Percentiles rank a stretch among this genome's conserved stretches.
phyloP scores from a whole-genome alignment of 2,329 filamentous ascomycete species.

The Neonectria ditissima region DNA sequence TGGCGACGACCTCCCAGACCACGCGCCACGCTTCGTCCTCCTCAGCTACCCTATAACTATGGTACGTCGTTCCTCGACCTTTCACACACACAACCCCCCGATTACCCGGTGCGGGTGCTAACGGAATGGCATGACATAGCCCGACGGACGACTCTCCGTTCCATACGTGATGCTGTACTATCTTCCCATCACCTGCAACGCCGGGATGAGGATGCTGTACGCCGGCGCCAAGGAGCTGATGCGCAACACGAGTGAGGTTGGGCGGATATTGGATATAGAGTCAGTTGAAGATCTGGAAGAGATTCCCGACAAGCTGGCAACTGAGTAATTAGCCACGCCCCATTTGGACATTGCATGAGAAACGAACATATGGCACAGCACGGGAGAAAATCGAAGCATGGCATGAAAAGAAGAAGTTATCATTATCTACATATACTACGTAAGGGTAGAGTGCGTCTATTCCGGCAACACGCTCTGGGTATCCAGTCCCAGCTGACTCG shows the following conservation, averaged over 20 bases:
- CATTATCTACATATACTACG: slow-evolving; percentile 35
- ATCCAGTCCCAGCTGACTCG: slow-evolving; percentile 72
- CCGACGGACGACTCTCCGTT: slow-evolving; percentile 85
- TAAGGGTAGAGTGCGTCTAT: slow-evolving; percentile 34
- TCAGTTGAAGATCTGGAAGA: slow-evolving; percentile 83
- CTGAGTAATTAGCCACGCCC: slow-evolving; percentile 1
- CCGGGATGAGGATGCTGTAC: slow-evolving; percentile 90
- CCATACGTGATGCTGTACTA: slow-evolving; percentile 97
- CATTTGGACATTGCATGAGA: slow-evolving; percentile 3
- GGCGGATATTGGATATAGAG: slow-evolving; percentile 86
- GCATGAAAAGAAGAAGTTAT: slow-evolving; percentile 22
- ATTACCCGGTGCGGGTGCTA: slow-evolving; percentile 18
- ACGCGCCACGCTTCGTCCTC: slow-evolving; percentile 89
- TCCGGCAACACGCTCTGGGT: slow-evolving; percentile 63
- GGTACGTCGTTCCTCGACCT: slow-evolving; percentile 61
- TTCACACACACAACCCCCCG: not conserved
- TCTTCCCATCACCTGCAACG: slow-evolving; percentile 91
- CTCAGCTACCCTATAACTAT: slow-evolving; percentile 91
- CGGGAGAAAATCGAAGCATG: not conserved
- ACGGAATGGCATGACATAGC: slow-evolving; percentile 58
- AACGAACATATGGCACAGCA: slow-evolving; percentile 13
- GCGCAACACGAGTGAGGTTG: slow-evolving; percentile 92
- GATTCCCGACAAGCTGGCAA: slow-evolving; percentile 74
- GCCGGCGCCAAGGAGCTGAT: slow-evolving; percentile 96
- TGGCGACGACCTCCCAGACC: slow-evolving; percentile 90